Conservation (phyloP, 2,329 filamentous ascomycete species). For the Fusarium devonianum region DNA sequence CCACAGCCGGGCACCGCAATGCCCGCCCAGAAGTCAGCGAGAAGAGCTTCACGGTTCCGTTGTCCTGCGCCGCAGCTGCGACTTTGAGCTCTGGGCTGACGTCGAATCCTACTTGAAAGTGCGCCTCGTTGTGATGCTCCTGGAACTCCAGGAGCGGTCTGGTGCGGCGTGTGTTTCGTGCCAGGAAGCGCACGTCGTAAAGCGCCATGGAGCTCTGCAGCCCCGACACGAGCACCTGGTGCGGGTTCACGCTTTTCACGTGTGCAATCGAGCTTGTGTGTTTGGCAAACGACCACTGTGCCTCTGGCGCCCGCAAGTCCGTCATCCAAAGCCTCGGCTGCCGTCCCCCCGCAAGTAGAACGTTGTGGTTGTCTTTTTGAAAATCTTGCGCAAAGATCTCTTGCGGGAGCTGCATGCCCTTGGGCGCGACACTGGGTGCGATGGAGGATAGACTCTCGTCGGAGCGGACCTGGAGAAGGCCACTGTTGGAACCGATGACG, state of each 20-base stretch:
- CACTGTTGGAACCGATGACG: slow-evolving; percentile 57
- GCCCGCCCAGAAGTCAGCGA: slow-evolving; percentile 55
- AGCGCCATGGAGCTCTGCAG: slow-evolving; percentile 58
- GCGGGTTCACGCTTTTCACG: slow-evolving; percentile 55
- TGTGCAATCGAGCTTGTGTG: slow-evolving; percentile 56
- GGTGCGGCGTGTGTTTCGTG: slow-evolving; percentile 29
- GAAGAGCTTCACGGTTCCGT: slow-evolving; percentile 57
- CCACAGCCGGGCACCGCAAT: slow-evolving; percentile 44
- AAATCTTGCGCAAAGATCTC: slow-evolving; percentile 61
- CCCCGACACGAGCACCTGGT: slow-evolving; percentile 62
- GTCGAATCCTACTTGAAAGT: slow-evolving; percentile 60
- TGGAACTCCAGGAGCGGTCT: slow-evolving; percentile 57
- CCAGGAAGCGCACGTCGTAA: slow-evolving; percentile 62
- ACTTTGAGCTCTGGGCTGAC: slow-evolving; percentile 55
- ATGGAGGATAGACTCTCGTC: slow-evolving; percentile 47
- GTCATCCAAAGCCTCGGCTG: slow-evolving; percentile 54
- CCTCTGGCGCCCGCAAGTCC: slow-evolving; percentile 52
- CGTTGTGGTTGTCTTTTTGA: slow-evolving; percentile 50
- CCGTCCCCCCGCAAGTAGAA: slow-evolving; percentile 61
- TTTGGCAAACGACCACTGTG: slow-evolving; percentile 44
- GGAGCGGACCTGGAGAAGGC: slow-evolving; percentile 51
- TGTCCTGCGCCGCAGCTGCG: slow-evolving; percentile 62
- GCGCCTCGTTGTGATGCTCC: slow-evolving; percentile 58
- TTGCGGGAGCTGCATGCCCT: slow-evolving; percentile 30
- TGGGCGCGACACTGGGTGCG: slow-evolving; percentile 35